phyloP scores from a whole-genome alignment of 331 rosid genomes.

The Acacia pycnantha region DNA sequence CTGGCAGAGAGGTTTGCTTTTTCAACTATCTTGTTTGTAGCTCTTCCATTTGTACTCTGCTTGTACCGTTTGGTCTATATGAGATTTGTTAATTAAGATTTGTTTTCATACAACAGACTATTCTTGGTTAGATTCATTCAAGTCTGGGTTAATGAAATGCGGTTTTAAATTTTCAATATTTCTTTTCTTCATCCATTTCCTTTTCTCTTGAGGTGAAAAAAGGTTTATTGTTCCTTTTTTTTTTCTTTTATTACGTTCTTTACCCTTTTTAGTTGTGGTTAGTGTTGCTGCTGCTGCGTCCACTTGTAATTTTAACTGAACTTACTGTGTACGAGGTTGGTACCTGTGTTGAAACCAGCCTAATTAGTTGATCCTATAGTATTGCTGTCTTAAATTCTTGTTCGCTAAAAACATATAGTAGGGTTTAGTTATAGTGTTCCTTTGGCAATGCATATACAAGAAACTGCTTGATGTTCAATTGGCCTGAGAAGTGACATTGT shows the following conservation, averaged over 20 bases:
- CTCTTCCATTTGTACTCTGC: neutral
- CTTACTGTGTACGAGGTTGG: neutral
- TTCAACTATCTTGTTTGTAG: neutral
- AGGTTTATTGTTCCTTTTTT: neutral
- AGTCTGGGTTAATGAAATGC: neutral
- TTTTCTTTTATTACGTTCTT: neutral
- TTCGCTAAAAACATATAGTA: neutral
- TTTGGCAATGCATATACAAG: neutral
- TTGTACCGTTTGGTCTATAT: neutral
- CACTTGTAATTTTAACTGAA: neutral
- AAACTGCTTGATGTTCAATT: neutral
- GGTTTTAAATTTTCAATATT: neutral
- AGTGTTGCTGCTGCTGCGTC: neutral
- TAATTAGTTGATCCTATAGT: neutral
- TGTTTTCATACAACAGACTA: neutral
- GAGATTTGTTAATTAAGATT: neutral
- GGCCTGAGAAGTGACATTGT: neutral
- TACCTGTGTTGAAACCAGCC: neutral
- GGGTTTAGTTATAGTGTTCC: neutral
- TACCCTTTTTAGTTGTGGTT: neutral
- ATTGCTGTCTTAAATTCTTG: neutral
- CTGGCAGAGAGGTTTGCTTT: slow-evolving; percentile 1
- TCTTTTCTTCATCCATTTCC: neutral
- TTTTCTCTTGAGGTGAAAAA: neutral
- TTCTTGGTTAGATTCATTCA: neutral